A percentile compares a stretch with the other conserved stretches of the same genome.
Evolutionary conservation across 129 eudicot species (phyloP).

Genomic region (Pittosporum tobira): DNA sequence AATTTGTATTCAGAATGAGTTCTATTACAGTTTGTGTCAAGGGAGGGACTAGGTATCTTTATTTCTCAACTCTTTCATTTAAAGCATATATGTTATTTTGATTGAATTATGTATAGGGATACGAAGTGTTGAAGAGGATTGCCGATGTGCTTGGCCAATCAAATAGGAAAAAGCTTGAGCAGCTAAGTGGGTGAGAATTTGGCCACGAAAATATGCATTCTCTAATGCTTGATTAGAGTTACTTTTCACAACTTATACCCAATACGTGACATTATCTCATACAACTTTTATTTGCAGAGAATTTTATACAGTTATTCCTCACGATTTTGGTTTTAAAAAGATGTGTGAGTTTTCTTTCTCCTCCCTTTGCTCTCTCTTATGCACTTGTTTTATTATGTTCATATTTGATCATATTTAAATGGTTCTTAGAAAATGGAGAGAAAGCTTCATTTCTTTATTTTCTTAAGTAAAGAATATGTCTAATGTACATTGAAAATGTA

Average conservation of each 20-base stretch:
- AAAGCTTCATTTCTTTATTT: neutral
- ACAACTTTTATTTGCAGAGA: slow-evolving; percentile 50
- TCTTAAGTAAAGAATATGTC: neutral
- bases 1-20: no score
- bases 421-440: neutral
- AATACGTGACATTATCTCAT: slow-evolving; percentile 4
- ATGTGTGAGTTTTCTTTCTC: slow-evolving; percentile 60
- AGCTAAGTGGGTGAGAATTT: slow-evolving; percentile 72
- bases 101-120: slow-evolving; percentile 42
- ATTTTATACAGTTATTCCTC: slow-evolving; percentile 90
- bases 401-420: neutral
- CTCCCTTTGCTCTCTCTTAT: neutral
- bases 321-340: slow-evolving; percentile 88
- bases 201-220: slow-evolving; percentile 1
- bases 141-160: slow-evolving; percentile 73
- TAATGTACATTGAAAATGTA: slow-evolving; percentile 1
- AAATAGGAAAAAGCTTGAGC: slow-evolving; percentile 56
- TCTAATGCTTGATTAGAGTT: neutral
- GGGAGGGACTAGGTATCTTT: no score
- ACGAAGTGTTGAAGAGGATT: slow-evolving; percentile 83
- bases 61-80: no score
- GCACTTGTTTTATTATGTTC: neutral
- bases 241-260: neutral
- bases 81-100: no score
- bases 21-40: no score